Evolutionary conservation across 768 basidiomycete species (phyloP).

Genomic region (Kwoniella mangroviensis): DNA sequence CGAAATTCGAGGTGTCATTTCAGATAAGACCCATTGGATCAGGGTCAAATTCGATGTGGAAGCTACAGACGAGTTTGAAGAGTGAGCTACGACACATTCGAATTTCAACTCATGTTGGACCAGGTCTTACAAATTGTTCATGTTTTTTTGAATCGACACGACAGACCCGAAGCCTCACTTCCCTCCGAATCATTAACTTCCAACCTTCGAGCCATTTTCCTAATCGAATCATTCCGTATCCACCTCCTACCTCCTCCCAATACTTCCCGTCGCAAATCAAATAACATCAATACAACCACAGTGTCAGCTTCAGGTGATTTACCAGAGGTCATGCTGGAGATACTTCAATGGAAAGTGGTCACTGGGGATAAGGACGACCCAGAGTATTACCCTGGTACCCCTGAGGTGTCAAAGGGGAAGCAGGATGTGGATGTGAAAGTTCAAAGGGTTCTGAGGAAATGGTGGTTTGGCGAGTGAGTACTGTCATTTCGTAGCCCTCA

Average conservation of each 20-base stretch:
- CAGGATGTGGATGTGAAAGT: conserved; percentile 30
- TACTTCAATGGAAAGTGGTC: conserved; percentile 34
- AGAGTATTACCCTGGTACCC: conserved; percentile 22
- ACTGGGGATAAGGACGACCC: conserved; percentile 38
- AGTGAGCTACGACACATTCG: conserved; percentile 18
- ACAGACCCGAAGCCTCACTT: conserved; percentile 12
- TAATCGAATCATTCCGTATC: conserved; percentile 27
- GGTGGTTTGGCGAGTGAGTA: conserved; percentile 49
- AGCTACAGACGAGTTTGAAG: conserved; percentile 40
- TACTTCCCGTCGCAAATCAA: not conserved
- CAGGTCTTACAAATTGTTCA: no score
- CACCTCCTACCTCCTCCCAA: conserved; percentile 21
- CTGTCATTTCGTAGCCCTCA: not conserved
- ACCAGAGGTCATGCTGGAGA: conserved; percentile 29
- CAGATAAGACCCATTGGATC: conserved; percentile 36
- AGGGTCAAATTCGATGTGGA: conserved; percentile 38
- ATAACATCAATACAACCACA: not conserved
- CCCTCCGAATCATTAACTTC: conserved; percentile 40
- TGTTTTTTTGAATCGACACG: no score
- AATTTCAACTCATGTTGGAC: no score
- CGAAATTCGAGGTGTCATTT: conserved; percentile 31
- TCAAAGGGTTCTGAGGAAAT: conserved; percentile 40
- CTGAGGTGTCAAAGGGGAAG: conserved; percentile 27
- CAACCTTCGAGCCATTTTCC: conserved; percentile 36
- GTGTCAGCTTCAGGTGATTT: conserved; percentile 14